Evolutionary conservation across 495 filamentous ascomycete genomes (phyloP), one percentile per base, ranked within the genome.

Genomic region (Physcia stellaris): DNA sequence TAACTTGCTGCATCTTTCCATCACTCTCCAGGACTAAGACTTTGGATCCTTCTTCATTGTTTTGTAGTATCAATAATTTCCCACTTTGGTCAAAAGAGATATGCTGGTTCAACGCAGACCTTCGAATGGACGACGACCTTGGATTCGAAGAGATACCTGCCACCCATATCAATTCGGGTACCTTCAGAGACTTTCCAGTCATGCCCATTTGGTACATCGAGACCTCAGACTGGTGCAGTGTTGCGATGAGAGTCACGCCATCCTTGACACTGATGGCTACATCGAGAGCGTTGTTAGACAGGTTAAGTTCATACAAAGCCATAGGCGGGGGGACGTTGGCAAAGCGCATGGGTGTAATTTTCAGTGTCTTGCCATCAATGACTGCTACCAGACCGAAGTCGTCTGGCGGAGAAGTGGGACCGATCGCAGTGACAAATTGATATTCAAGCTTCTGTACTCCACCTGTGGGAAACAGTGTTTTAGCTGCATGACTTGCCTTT

Each of bases 261-360:
- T 22, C 17, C 34, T 11, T 12, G 31, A 30, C 38, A 35, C 29
- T 27, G 12, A 94, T 75, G 4, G 81, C 76, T 35, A 86, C 72
- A 54, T 95, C 86, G 39, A 82, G 61, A 6, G 70, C 66, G 36
- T 76, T 78, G 3, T 68, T 68, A 28, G 68, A 64, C 21, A 84
- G 51, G 17, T 60, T 45, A 33, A 95, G 49, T 43, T 93, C 84
- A 48, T 77, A 76, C 39, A 87, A 66, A 12, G 87, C 73, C 85
- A 95, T 94, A 23, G 90, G 90, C 24, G 90, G 90, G 27, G 90
- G 90, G 12, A 92, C 70, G 48, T 88, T 94, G 28, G 84, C 79
- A 33, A 77, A 63, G 42, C 82, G 67, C 50, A 96, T 66, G 4
- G 92, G 83, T 4, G 90, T 95, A 35, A 96, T 56, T 52, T 92